phyloP scores from a whole-genome alignment of 2,329 filamentous ascomycete species.

The Tolypocladium paradoxum region DNA sequence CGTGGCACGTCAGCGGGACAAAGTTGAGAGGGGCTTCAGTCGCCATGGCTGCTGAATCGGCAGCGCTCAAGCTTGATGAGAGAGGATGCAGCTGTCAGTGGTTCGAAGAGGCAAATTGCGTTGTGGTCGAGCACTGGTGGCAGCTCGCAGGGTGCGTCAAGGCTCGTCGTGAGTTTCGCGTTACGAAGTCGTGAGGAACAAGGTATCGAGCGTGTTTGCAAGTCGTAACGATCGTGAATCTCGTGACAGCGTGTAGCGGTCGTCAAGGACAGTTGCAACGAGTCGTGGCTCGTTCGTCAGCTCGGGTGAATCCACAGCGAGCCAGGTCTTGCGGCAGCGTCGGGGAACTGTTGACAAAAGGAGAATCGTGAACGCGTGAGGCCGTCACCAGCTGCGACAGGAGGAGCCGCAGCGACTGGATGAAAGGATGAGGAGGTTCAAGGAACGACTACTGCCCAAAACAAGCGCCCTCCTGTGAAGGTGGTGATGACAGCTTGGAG shows the following conservation, averaged over 20 bases:
- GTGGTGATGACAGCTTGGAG: background rate
- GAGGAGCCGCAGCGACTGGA: background rate
- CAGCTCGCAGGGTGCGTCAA: background rate
- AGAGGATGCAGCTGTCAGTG: background rate
- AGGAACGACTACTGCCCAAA: slow-evolving; percentile 4
- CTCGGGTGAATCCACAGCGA: background rate
- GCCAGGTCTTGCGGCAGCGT: background rate
- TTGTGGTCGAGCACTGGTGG: too few species aligned
- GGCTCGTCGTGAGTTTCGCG: background rate
- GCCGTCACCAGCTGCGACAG: background rate
- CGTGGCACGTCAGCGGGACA: slow-evolving; percentile 87
- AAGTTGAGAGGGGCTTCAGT: slow-evolving; percentile 42
- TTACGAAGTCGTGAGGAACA: background rate
- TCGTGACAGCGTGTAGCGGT: background rate
- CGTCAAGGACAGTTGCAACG: background rate
- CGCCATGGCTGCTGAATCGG: slow-evolving; percentile 17
- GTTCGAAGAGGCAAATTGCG: background rate
- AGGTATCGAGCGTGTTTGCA: background rate
- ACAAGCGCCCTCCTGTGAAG: slow-evolving; percentile 1
- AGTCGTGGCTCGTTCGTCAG: background rate
- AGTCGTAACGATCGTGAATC: background rate
- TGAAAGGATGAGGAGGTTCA: background rate
- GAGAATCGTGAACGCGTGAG: background rate
- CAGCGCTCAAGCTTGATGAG: background rate
- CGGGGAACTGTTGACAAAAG: background rate